Base-by-base conservation (phyloP, 2,329 filamentous ascomycete species). In the Metarhizium guizhouense region DNA sequence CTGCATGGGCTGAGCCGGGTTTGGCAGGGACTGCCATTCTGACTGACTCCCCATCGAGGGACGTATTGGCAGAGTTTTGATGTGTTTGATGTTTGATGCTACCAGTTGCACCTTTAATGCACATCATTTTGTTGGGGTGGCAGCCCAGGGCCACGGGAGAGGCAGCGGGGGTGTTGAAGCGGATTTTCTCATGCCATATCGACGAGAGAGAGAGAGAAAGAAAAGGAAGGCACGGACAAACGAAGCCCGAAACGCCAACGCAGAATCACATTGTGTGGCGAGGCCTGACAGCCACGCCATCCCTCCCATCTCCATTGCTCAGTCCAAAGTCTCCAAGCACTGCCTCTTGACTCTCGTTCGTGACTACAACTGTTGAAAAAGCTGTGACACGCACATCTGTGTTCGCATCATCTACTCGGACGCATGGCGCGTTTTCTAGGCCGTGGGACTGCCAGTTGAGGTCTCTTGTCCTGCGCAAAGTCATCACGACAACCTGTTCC, bases 251-350 rank as follows among this genome's bases (percentile, higher is more conserved):
- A 47, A 51, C 55, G 29, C 38, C 50, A 51, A 25, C 47, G 13
- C 55, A 51, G 54, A 56, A 56, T 50, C 11, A 51, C 51, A 53
- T 50, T 51, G 30, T 32, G 51, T 53, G 51, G 50, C 50, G 47
- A 53, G 51, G 51, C 51, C 47, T 18, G 54, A 42, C 51, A 52
- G 51, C 51, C 54, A 56, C 54, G 45, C 51, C 51, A 20, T 36
- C 48, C 42, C 38, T 40, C 38, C 48, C 48, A 34, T 8, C 32
- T 34, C 32, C 32, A 34, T 34, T 34, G 32, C 32, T 34, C 32
- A 3, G 32, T 51, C 48, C 48, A 14, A 25, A 51, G 20, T 38
- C 48, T 38, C 3, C 48, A 36, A 36, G 4, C 45, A 25, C 6
- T 20, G 43, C 16, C 3, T n/a, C 18, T 8, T n/a, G 6, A n/a